Conservation (phyloP, 1,284 basidiomycete genomes). For the Fistulinella staudtii region DNA sequence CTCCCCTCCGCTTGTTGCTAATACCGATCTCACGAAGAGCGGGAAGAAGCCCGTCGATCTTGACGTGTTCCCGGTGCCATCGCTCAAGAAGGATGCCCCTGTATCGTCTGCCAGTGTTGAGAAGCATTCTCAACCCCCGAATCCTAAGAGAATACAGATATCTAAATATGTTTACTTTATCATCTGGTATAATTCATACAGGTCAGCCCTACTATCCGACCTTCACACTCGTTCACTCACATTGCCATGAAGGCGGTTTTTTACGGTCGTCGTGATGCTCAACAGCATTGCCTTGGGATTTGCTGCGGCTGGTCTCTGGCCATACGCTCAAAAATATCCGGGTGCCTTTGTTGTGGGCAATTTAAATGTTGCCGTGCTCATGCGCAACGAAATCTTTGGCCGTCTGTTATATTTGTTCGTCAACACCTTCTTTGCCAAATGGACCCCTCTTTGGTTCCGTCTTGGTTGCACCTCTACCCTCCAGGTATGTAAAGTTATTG, state of each 20-base stretch:
- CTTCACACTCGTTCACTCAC: constrained; percentile 1
- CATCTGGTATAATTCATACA: constrained; percentile 69
- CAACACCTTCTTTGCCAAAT: constrained; percentile 61
- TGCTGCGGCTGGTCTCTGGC: constrained; percentile 61
- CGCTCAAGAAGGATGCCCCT: too few relatives aligned
- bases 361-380: constrained; percentile 48
- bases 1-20: constrained; percentile 25
- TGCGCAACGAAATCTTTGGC: constrained; percentile 58
- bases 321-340: constrained; percentile 54
- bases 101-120: too few relatives aligned
- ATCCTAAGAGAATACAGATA: constrained; percentile 47
- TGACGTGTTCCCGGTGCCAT: too few relatives aligned
- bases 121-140: too few relatives aligned
- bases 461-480: constrained; percentile 67
- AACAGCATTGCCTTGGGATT: constrained; percentile 60
- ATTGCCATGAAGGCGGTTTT: constrained; percentile 52
- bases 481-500: constrained; percentile 40
- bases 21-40: constrained; percentile 20
- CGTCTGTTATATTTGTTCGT: constrained; percentile 48
- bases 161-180: constrained; percentile 55
- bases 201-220: constrained; percentile 34
- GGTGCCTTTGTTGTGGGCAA: constrained; percentile 61
- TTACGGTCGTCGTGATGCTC: constrained; percentile 51
- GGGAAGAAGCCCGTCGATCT: too few relatives aligned
- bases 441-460: constrained; percentile 68